These are phyloP conservation scores for Xylaria sp. DNA, from an alignment of 495 filamentous ascomycete species.

Conservation along the genomic window DNA sequence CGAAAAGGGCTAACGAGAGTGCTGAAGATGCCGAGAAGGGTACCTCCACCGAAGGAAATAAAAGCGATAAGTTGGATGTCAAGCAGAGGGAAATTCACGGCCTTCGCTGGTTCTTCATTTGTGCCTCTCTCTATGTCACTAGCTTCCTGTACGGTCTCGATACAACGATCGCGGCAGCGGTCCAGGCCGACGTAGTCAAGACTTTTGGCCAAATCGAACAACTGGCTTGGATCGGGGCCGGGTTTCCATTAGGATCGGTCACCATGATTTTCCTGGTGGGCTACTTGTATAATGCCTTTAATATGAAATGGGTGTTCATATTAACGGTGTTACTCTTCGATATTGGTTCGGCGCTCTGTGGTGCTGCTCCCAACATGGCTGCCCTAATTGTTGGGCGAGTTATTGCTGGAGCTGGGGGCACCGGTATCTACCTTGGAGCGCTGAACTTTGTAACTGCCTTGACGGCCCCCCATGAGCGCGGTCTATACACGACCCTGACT, in stretches of 20 bases:
- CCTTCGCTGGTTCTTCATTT: constrained; percentile 51
- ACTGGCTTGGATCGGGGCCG: constrained; percentile 63
- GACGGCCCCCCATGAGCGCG: constrained; percentile 54
- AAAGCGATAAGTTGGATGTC: background rate
- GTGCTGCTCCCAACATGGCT: constrained; percentile 59
- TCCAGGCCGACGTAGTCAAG: constrained; percentile 61
- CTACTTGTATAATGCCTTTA: constrained; percentile 53
- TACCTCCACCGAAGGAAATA: background rate
- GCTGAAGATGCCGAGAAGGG: background rate
- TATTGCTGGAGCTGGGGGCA: constrained; percentile 48
- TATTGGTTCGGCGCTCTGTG: constrained; percentile 60
- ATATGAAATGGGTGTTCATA: constrained; percentile 61
- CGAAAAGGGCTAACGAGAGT: background rate
- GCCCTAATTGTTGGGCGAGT: constrained; percentile 60
- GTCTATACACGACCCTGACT: constrained; percentile 53
- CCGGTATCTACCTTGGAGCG: constrained; percentile 57
- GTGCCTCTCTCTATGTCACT: constrained; percentile 53
- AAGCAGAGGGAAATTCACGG: constrained; percentile 26
- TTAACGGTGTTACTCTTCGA: constrained; percentile 56
- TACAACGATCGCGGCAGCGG: constrained; percentile 67
- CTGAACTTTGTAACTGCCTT: constrained; percentile 53
- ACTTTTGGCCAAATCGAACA: constrained; percentile 59
- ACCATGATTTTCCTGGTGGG: constrained; percentile 51
- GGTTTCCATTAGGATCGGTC: constrained; percentile 59
- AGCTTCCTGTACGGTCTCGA: constrained; percentile 65